Evolutionary conservation across 305 asterid genomes (phyloP).

Genomic region (Fraxinus velutina): DNA sequence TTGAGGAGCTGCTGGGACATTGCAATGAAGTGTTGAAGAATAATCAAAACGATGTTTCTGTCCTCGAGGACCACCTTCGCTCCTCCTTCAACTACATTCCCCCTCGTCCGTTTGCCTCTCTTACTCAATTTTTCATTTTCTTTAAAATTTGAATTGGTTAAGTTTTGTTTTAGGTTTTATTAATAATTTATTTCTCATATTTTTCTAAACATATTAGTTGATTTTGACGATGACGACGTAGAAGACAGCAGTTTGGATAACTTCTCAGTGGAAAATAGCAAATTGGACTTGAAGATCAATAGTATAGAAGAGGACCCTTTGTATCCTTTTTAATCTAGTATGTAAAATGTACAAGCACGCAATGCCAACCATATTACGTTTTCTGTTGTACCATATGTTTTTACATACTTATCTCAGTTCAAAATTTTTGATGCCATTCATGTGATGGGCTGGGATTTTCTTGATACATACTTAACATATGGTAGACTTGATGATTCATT

Average conservation of each 20-base stretch:
- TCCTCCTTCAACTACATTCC: conserved; percentile 39
- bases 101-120: conserved; percentile 33
- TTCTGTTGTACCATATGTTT: not conserved
- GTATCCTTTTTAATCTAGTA: conserved; percentile 50
- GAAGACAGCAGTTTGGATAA: conserved; percentile 32
- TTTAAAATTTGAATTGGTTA: not conserved
- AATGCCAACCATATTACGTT: not conserved
- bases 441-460: not conserved
- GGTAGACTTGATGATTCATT: conserved; percentile 67
- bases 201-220: conserved; percentile 33
- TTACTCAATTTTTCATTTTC: not conserved
- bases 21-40: conserved; percentile 75
- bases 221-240: conserved; percentile 48
- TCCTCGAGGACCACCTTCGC: conserved; percentile 56
- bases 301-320: conserved; percentile 52
- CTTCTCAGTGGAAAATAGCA: conserved; percentile 27
- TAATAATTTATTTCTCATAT: conserved; percentile 4
- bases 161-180: not conserved
- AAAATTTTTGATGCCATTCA: not conserved
- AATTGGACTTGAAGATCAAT: conserved; percentile 21
- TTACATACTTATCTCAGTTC: not conserved
- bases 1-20: conserved; percentile 92
- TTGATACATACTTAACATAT: conserved; percentile 41
- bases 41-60: conserved; percentile 51
- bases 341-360: not conserved